Conservation (phyloP, 768 basidiomycete species). For the Termitomyces titanicus region DNA sequence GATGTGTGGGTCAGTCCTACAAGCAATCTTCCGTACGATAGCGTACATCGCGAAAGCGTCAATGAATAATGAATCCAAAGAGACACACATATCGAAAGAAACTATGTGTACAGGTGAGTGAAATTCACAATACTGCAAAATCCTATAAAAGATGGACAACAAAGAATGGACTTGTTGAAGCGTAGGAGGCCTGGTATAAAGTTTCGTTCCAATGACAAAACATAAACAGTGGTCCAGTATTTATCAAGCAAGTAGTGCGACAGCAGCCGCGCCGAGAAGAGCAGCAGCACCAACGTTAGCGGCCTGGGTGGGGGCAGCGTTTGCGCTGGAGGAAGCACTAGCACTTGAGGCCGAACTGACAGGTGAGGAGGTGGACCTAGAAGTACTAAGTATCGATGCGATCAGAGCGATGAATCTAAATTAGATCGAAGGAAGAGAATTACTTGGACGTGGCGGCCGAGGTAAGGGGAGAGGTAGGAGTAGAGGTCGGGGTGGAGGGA, state of each 20-base stretch:
- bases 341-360: slow-evolving; percentile 10
- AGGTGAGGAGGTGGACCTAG: background rate
- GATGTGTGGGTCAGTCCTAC: background rate
- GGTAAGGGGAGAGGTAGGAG: slow-evolving; percentile 8
- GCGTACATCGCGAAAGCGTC: background rate
- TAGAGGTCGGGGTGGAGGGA: slow-evolving; percentile 4
- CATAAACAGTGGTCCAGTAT: slow-evolving; percentile 1
- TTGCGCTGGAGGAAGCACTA: slow-evolving; percentile 14
- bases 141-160: slow-evolving; percentile 1
- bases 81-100: background rate
- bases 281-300: slow-evolving; percentile 34
- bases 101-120: background rate
- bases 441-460: slow-evolving; percentile 7
- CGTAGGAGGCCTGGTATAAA: slow-evolving; percentile 8
- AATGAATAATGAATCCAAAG: background rate
- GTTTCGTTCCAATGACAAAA: slow-evolving; percentile 6
- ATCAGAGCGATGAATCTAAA: background rate
- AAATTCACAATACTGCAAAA: background rate
- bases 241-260: slow-evolving; percentile 37
- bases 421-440: background rate
- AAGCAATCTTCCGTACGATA: background rate
- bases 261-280: slow-evolving; percentile 37
- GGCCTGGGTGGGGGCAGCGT: slow-evolving; percentile 26
- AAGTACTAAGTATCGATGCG: background rate
- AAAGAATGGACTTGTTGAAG: slow-evolving; percentile 3